Evolutionary conservation across 768 basidiomycete genomes (phyloP).

Genomic region (Mycena polygramma): DNA sequence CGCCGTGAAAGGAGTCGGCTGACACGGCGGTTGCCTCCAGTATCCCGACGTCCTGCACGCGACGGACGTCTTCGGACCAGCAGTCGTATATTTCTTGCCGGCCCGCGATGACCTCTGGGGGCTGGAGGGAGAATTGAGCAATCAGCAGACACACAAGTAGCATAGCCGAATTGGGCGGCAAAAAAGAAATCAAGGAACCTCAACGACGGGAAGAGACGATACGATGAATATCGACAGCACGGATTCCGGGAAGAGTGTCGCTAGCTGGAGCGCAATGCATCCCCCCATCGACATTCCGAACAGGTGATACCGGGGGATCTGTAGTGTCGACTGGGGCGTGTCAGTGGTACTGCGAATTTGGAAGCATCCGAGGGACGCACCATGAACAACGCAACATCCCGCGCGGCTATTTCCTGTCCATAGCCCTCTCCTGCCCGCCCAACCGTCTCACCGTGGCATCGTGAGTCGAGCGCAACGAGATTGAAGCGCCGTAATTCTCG

Average conservation of each 20-base stretch:
- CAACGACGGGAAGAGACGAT: slow-evolving; percentile 34
- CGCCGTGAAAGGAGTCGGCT: slow-evolving; percentile 22
- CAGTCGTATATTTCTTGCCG: slow-evolving; percentile 37
- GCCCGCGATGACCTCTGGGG: slow-evolving; percentile 35
- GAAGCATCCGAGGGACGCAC: slow-evolving; percentile 15
- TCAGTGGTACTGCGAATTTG: not conserved
- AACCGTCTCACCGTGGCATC: slow-evolving; percentile 34
- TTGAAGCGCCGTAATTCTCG: slow-evolving; percentile 35
- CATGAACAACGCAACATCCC: slow-evolving; percentile 36
- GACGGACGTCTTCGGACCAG: slow-evolving; percentile 32
- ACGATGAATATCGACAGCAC: slow-evolving; percentile 34
- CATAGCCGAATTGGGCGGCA: too few relatives aligned
- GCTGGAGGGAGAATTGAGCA: slow-evolving; percentile 25
- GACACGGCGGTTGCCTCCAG: slow-evolving; percentile 1
- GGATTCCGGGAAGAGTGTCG: slow-evolving; percentile 24
- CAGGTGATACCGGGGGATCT: slow-evolving; percentile 34
- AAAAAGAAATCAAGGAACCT: slow-evolving; percentile 22
- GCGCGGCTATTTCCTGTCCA: slow-evolving; percentile 34
- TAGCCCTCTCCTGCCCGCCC: slow-evolving; percentile 29
- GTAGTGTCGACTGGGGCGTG: slow-evolving; percentile 16
- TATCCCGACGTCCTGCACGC: not conserved
- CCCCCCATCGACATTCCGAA: slow-evolving; percentile 40
- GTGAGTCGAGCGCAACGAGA: slow-evolving; percentile 36
- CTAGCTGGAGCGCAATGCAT: slow-evolving; percentile 34
- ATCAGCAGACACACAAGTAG: too few relatives aligned